Percentiles rank a stretch among this genome's conserved stretches.
These are phyloP conservation scores for Houttuynia cordata DNA, from an alignment of 164 flowering plant species.

Conservation along the genomic window DNA sequence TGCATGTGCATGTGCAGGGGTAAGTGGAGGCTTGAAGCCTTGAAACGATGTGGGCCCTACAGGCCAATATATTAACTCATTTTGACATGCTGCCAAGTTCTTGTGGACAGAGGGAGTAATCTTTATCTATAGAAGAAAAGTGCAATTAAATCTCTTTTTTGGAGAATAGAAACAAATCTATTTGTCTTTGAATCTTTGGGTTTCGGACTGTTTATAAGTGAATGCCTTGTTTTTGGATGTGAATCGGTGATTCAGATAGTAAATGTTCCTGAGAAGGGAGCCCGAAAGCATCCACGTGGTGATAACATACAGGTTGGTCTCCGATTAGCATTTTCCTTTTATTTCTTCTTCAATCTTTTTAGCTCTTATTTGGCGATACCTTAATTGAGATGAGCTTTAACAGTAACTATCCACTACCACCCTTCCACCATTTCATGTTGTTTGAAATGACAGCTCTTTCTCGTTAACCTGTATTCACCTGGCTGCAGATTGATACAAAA, in stretches of 20 bases:
- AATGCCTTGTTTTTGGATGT: not conserved
- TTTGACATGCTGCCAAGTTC: too few relatives aligned
- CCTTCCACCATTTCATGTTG: too few relatives aligned
- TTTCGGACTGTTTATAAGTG: not conserved
- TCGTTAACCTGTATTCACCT: constrained; percentile 1
- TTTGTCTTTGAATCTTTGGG: not conserved
- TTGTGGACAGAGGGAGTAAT: too few relatives aligned
- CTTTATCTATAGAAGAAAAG: too few relatives aligned
- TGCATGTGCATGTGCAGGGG: too few relatives aligned
- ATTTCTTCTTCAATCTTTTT: not conserved
- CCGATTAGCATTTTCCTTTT: not conserved
- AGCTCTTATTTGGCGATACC: not conserved
- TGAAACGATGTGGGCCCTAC: too few relatives aligned
- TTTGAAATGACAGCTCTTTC: not conserved
- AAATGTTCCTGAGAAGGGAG: constrained; percentile 96
- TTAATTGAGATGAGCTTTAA: not conserved
- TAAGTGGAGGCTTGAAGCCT: too few relatives aligned
- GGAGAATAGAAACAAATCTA: too few relatives aligned
- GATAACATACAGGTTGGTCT: constrained; percentile 78
- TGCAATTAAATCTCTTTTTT: too few relatives aligned
- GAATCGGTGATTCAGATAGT: constrained; percentile 45
- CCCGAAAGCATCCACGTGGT: constrained; percentile 96
- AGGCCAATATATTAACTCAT: too few relatives aligned
- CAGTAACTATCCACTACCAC: not conserved
- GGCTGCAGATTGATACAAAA: constrained; percentile 86